phyloP scores from a whole-genome alignment of 495 filamentous ascomycete genomes.

The Collariella sp. region DNA sequence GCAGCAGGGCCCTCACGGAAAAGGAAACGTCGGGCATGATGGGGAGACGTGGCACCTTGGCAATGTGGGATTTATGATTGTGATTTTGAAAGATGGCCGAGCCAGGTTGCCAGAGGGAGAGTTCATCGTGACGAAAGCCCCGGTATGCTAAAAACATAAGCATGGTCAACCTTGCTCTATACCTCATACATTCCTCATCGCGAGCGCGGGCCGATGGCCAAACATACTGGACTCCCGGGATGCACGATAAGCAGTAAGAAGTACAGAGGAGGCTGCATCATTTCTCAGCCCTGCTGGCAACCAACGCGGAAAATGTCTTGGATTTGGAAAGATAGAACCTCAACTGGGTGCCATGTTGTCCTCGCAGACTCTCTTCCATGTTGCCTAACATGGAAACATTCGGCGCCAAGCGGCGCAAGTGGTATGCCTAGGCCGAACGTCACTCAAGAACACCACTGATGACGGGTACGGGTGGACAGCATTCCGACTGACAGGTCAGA shows the following conservation, averaged over 20 bases:
- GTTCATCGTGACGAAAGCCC: neutral
- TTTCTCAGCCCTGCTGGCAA: conserved; percentile 1
- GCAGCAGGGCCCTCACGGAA: conserved; percentile 3
- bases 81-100: neutral
- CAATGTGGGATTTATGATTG: neutral
- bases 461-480: neutral
- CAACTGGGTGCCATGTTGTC: neutral
- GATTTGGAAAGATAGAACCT: conserved; percentile 4
- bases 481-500: neutral
- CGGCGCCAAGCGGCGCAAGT: neutral
- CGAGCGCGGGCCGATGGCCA: neutral
- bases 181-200: neutral
- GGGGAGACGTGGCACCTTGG: neutral
- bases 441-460: neutral
- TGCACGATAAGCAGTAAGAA: neutral
- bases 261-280: neutral
- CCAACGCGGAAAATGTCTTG: conserved; percentile 2
- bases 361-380: neutral
- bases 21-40: neutral
- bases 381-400: conserved; percentile 9
- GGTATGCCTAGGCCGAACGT: neutral
- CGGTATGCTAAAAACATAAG: conserved; percentile 1
- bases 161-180: too few relatives aligned
- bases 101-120: neutral
- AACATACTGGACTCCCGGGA: neutral